Evolutionary conservation across 371 early-diverging fungal genomes (phyloP).

Genomic region (Mucor racemosus): DNA sequence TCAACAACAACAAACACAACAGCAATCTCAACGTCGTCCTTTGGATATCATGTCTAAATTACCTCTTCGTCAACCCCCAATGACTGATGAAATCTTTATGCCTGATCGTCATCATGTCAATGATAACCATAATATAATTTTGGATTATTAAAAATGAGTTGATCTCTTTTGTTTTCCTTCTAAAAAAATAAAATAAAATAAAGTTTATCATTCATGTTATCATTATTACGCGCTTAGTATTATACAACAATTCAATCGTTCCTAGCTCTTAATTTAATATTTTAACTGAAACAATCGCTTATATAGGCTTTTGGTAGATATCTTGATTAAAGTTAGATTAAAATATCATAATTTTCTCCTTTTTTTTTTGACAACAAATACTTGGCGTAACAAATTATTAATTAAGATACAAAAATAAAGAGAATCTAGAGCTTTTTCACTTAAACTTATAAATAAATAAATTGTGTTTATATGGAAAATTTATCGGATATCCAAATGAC

Average conservation of each 20-base stretch:
- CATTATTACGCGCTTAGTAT: neutral
- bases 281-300: neutral
- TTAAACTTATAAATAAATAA: neutral
- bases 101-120: slow-evolving; percentile 8
- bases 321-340: neutral
- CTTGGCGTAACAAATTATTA: slow-evolving; percentile 1
- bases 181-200: neutral
- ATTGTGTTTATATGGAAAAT: too few relatives aligned
- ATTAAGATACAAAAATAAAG: neutral
- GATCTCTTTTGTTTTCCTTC: neutral
- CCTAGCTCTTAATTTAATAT: neutral
- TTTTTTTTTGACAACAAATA: neutral
- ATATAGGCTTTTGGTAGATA: neutral
- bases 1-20: slow-evolving; percentile 4
- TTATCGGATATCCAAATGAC: too few relatives aligned
- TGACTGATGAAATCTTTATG: slow-evolving; percentile 10
- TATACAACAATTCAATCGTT: neutral
- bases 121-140: neutral
- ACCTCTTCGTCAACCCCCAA: slow-evolving; percentile 25
- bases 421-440: neutral
- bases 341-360: neutral
- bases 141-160: neutral
- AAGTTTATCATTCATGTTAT: neutral
- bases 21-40: slow-evolving; percentile 15
- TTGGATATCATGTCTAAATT: slow-evolving; percentile 34